Base-by-base conservation (phyloP, 306 rosid genomes). In the Casuarina glauca region DNA sequence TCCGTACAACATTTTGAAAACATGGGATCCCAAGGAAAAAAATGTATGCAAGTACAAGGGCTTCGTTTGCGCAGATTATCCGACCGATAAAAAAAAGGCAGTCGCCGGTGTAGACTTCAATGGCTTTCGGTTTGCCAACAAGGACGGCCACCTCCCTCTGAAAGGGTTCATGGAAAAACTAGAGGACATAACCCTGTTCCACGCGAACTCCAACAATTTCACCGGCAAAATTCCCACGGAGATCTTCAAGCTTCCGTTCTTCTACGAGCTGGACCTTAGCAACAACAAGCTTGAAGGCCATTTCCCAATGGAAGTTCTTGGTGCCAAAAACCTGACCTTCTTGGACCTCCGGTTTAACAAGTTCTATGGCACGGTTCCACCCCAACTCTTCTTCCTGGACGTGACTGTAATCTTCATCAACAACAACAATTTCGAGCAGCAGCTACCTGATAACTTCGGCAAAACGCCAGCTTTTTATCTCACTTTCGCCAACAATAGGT, bases 251-350 rank as follows among this genome's bases (percentile, higher is more conserved):
- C 64, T 51, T 43, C 4, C 8, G 0, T 93, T 0, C 79, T 88
- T 94, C 69, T 94, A 7, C 82, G 97, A 94, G 84, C 84, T 91
- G 1, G 98, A 94, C 48, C 85, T 94, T 17, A 94, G 97, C 63
- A 94, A 89, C 87, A 92, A 90, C 90, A 73, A 80, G 6, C 26
- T 86, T 0, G 0, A 0, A 0, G 90, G 93, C 1, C 0, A 0
- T 3, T 94, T 94, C 20, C 98, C 98, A 1, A 0, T 0, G 0
- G 50, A 74, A 2, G 86, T 86, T 44, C 79, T 92, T 4, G 7
- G 9, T 0, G 62, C 83, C 9, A 54, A 0, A 1, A 4, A 45
- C 0, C 72, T 94, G 4, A 83, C 93, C 2, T 94, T 92, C 78
- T 51, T 94, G 3, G 98, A 94, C 76, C 87, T 94, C 71, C 84